A percentile compares a stretch with the other conserved stretches of the same genome.
Conservation (phyloP, 208 protist genomes). For the Zelonia costaricensis region DNA sequence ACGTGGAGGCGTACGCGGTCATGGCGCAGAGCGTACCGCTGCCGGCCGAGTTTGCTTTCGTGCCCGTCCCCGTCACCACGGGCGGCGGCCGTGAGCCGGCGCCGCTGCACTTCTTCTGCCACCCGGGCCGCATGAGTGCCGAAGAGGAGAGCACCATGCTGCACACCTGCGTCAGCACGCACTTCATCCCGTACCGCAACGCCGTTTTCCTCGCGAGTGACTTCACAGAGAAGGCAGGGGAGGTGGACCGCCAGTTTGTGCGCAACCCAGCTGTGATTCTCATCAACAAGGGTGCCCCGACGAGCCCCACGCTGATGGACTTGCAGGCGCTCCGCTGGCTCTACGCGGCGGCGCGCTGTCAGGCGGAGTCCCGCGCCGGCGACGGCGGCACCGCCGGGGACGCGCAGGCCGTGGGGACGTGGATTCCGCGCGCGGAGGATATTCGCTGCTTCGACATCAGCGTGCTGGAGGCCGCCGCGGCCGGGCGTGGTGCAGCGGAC, state of each 20-base stretch:
- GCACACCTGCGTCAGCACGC: conserved; percentile 25
- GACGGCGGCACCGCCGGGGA: neutral
- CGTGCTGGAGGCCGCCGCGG: conserved; percentile 18
- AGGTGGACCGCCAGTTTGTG: conserved; percentile 26
- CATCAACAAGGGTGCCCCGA: conserved; percentile 47
- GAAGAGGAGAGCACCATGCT: conserved; percentile 9
- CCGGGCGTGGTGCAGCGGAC: conserved; percentile 4
- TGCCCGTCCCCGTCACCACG: conserved; percentile 1
- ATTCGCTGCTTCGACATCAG: conserved; percentile 51
- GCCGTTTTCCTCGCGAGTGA: conserved; percentile 44
- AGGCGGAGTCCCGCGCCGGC: neutral
- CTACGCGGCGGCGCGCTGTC: conserved; percentile 34
- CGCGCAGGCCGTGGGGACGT: neutral
- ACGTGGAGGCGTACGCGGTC: conserved; percentile 47
- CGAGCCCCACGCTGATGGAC: conserved; percentile 39
- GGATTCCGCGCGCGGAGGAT: conserved; percentile 29
- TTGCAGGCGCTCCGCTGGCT: conserved; percentile 59
- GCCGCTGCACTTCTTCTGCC: conserved; percentile 37
- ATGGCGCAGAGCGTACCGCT: conserved; percentile 21
- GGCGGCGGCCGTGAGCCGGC: neutral
- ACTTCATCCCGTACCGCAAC: conserved; percentile 46
- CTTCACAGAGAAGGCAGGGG: conserved; percentile 25
- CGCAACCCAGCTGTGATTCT: conserved; percentile 40
- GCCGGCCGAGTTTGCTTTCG: conserved; percentile 55
- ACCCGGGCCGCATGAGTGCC: conserved; percentile 23